Evolutionary conservation across 495 filamentous ascomycete genomes (phyloP).

Genomic region (Aspergillus baeticus): DNA sequence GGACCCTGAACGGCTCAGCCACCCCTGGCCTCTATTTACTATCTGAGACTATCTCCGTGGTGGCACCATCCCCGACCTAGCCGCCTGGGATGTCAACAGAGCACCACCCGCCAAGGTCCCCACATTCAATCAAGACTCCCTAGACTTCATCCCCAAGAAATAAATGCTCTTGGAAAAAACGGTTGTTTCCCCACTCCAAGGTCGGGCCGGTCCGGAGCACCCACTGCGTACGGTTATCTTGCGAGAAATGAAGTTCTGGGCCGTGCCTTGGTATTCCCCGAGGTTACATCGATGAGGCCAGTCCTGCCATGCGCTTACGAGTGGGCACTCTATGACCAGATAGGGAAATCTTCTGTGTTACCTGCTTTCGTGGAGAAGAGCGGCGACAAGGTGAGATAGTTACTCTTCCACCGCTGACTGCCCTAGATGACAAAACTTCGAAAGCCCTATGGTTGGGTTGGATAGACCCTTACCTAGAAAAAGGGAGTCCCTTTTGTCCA

Average conservation of each 20-base stretch:
- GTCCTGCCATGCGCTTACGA: slow-evolving; percentile 13
- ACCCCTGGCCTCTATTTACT: neutral
- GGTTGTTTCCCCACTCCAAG: slow-evolving; percentile 7
- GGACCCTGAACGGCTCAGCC: slow-evolving; percentile 7
- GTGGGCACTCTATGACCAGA: slow-evolving; percentile 13
- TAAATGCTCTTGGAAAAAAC: slow-evolving; percentile 12
- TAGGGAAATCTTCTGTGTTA: slow-evolving; percentile 8
- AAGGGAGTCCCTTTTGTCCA: slow-evolving; percentile 16
- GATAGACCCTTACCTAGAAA: slow-evolving; percentile 19
- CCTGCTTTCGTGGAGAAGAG: slow-evolving; percentile 15
- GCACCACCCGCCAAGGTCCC: no score
- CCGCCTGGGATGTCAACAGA: slow-evolving; percentile 7
- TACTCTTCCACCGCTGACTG: slow-evolving; percentile 4
- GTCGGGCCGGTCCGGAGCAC: slow-evolving; percentile 7
- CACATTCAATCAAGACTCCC: no score
- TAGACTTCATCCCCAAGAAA: slow-evolving; percentile 13
- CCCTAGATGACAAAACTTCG: slow-evolving; percentile 12
- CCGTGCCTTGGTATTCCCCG: slow-evolving; percentile 13
- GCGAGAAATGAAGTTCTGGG: slow-evolving; percentile 2
- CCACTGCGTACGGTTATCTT: neutral
- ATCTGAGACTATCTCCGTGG: no score
- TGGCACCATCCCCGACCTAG: no score
- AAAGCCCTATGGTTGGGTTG: slow-evolving; percentile 12
- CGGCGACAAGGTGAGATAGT: slow-evolving; percentile 12
- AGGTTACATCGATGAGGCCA: slow-evolving; percentile 13